These are phyloP conservation scores for Mycena citricolor DNA, from an alignment of 1,284 basidiomycete species.

Conservation along the genomic window DNA sequence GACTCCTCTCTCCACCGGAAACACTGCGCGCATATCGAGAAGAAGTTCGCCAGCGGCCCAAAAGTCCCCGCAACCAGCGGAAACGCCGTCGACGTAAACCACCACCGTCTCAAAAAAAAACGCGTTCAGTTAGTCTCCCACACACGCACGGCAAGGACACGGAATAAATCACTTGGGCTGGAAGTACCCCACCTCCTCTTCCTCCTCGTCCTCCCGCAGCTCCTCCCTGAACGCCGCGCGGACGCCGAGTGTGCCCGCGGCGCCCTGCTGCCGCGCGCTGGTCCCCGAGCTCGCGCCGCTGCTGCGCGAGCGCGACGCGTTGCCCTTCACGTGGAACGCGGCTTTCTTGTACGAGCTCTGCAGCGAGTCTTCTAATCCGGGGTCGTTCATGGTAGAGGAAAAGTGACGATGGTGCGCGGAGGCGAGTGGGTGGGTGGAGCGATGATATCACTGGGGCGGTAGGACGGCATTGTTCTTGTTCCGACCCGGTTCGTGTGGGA, in stretches of 20 bases:
- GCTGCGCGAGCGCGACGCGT: slow-evolving; percentile 11
- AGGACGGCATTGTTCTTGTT: no score
- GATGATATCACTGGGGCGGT: no score
- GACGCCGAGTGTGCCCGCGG: no score
- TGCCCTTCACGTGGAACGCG: slow-evolving; percentile 2
- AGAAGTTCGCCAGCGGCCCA: slow-evolving; percentile 39
- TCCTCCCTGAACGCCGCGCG: slow-evolving; percentile 18
- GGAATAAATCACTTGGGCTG: slow-evolving; percentile 12
- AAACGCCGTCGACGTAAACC: slow-evolving; percentile 40
- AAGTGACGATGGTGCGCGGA: no score
- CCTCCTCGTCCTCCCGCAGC: slow-evolving; percentile 22
- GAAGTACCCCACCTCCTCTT: slow-evolving; percentile 24
- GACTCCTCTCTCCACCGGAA: slow-evolving; percentile 24
- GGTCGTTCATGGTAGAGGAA: slow-evolving; percentile 24
- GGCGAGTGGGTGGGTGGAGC: no score
- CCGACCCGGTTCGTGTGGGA: no score
- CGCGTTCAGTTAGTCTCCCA: no score
- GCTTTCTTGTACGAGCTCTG: slow-evolving; percentile 14
- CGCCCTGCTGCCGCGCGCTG: no score
- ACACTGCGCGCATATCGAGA: slow-evolving; percentile 37
- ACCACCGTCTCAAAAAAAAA: slow-evolving; percentile 32
- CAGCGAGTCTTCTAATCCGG: slow-evolving; percentile 24
- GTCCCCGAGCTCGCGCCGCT: slow-evolving; percentile 18
- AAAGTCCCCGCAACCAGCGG: slow-evolving; percentile 40
- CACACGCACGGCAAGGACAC: no score